These are phyloP conservation scores for Aspergillus panamensis DNA, from an alignment of 495 filamentous ascomycete species.

Conservation along the genomic window DNA sequence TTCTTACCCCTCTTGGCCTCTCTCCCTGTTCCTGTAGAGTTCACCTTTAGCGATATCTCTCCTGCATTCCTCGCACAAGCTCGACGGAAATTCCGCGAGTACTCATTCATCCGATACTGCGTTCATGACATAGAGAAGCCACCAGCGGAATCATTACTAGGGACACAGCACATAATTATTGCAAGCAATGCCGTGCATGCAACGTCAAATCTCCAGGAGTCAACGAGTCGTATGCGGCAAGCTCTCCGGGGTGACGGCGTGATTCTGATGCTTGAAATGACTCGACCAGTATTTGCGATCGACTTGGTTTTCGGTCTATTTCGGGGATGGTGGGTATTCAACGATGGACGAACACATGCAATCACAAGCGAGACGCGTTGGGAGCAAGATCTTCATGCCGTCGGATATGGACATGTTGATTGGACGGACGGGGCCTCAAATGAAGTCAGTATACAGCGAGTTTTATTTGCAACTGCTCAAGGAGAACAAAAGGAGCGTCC, in stretches of 20 bases:
- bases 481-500: constrained; percentile 23
- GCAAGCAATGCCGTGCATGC: constrained; percentile 51
- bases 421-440: constrained; percentile 45
- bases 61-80: constrained; percentile 42
- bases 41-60: constrained; percentile 49
- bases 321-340: constrained; percentile 54
- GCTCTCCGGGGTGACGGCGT: constrained; percentile 38
- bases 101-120: constrained; percentile 43
- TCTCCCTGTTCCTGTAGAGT: constrained; percentile 40
- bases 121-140: constrained; percentile 46
- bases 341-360: constrained; percentile 48
- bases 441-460: constrained; percentile 40
- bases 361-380: constrained; percentile 33
- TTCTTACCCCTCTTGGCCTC: constrained; percentile 36
- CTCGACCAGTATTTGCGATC: constrained; percentile 34
- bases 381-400: constrained; percentile 36
- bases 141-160: constrained; percentile 30
- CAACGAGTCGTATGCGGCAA: constrained; percentile 30
- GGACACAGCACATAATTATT: constrained; percentile 44
- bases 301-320: constrained; percentile 51
- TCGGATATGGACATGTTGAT: constrained; percentile 46
- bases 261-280: constrained; percentile 43
- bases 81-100: constrained; percentile 34
- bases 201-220: constrained; percentile 34
- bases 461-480: constrained; percentile 46